These are phyloP conservation scores for Sclerotinia subarctica DNA, from an alignment of 2,329 filamentous ascomycete genomes.

Conservation along the genomic window DNA sequence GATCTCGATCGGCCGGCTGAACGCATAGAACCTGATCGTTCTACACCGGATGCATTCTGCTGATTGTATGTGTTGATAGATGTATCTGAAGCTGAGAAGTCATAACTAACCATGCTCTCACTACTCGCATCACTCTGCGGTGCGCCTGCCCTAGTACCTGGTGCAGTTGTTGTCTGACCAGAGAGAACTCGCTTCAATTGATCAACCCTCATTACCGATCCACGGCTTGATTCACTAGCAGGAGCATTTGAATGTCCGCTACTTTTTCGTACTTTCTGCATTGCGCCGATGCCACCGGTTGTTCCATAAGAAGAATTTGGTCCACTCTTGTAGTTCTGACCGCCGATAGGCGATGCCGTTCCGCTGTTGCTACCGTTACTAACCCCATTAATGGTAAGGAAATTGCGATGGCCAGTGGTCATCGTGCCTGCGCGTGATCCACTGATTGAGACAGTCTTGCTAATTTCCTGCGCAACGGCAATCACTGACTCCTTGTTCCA, in stretches of 20 bases:
- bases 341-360: conserved; percentile 46
- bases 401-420: conserved; percentile 45
- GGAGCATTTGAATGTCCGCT: conserved; percentile 50
- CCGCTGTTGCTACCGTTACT: conserved; percentile 42
- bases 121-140: conserved; percentile 53
- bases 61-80: conserved; percentile 49
- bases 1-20: conserved; percentile 33
- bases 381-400: conserved; percentile 57
- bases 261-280: conserved; percentile 50
- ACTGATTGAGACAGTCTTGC: conserved; percentile 69
- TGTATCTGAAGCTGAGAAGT: conserved; percentile 63
- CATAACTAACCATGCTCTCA: conserved; percentile 70
- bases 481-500: conserved; percentile 78
- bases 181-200: conserved; percentile 61
- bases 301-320: conserved; percentile 37
- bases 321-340: conserved; percentile 29
- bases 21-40: conserved; percentile 33
- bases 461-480: conserved; percentile 63
- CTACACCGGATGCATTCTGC: conserved; percentile 24
- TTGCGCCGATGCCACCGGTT: conserved; percentile 38
- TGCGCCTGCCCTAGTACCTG: conserved; percentile 41
- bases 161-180: conserved; percentile 45
- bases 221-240: conserved; percentile 45
- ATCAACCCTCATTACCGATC: conserved; percentile 58
- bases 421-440: conserved; percentile 68